Evolutionary conservation across 257 asterid genomes (phyloP).

Genomic region (Salvia hispanica): DNA sequence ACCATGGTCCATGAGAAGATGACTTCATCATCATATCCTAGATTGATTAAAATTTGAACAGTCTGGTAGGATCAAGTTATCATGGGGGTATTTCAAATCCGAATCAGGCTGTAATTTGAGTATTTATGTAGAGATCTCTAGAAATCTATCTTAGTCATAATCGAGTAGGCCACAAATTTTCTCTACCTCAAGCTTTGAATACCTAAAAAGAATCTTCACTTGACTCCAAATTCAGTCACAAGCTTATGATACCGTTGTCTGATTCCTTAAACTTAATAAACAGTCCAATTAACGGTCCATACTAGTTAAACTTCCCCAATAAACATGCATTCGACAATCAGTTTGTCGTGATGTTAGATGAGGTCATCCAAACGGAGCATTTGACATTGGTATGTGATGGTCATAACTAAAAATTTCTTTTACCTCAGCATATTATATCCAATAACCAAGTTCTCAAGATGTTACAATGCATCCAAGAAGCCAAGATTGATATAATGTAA

Average conservation of each 20-base stretch:
- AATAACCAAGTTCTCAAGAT: neutral
- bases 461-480: neutral
- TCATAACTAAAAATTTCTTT: neutral
- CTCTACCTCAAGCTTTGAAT: neutral
- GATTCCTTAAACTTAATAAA: neutral
- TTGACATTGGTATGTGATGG: neutral
- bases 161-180: neutral
- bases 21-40: constrained; percentile 7
- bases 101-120: neutral
- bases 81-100: neutral
- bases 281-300: neutral
- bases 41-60: neutral
- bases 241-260: neutral
- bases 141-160: neutral
- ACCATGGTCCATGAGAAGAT: neutral
- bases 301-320: neutral
- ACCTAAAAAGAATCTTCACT: neutral
- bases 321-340: neutral
- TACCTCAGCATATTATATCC: neutral
- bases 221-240: constrained; percentile 12
- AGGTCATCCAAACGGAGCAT: constrained; percentile 9
- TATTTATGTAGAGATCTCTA: neutral
- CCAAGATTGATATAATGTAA: neutral
- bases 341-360: neutral
- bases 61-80: neutral